phyloP scores from a whole-genome alignment of 495 filamentous ascomycete genomes.

The Annulohypoxylon bovei region DNA sequence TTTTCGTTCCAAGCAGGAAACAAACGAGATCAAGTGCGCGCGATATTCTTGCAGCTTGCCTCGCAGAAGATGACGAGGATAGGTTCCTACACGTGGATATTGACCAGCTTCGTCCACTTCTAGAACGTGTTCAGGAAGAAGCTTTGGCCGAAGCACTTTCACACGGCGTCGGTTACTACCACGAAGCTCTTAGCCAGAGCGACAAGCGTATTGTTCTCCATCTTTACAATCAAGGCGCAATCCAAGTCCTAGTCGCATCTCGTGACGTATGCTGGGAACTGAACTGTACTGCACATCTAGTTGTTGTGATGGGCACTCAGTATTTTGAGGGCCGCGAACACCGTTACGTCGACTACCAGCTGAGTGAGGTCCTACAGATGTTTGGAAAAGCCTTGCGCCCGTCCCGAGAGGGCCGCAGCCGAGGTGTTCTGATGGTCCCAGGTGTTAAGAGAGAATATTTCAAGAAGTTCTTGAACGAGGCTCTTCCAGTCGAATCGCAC shows the following conservation, averaged over 20 bases:
- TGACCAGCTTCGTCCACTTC: conserved; percentile 81
- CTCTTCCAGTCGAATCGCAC: conserved; percentile 93
- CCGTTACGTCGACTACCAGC: conserved; percentile 95
- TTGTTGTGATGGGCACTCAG: conserved; percentile 98
- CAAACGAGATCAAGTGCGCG: conserved; percentile 89
- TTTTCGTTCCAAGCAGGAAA: conserved; percentile 93
- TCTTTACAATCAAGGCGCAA: conserved; percentile 88
- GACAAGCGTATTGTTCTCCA: conserved; percentile 95
- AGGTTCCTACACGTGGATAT: conserved; percentile 85
- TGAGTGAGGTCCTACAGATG: conserved; percentile 99
- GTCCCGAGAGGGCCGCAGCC: conserved; percentile 77
- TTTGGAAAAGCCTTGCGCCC: conserved; percentile 91
- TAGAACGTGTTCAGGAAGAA: conserved; percentile 83
- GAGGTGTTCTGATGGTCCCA: conserved; percentile 93
- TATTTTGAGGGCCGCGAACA: conserved; percentile 98
- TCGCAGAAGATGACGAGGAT: conserved; percentile 92
- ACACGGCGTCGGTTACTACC: conserved; percentile 96
- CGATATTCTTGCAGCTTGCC: conserved; percentile 84
- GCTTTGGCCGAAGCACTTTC: conserved; percentile 90
- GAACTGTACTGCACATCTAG: conserved; percentile 84
- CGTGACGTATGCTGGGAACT: conserved; percentile 98
- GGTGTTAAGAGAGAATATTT: conserved; percentile 96
- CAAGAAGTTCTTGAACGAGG: conserved; percentile 98
- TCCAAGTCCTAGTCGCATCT: conserved; percentile 92
- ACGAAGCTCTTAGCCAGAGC: conserved; percentile 86